Evolutionary conservation across 225 moss, liverwort and hornwort species (phyloP), one percentile per base, ranked within the genome.

Genomic region (Rhytidiadelphus loreus): DNA sequence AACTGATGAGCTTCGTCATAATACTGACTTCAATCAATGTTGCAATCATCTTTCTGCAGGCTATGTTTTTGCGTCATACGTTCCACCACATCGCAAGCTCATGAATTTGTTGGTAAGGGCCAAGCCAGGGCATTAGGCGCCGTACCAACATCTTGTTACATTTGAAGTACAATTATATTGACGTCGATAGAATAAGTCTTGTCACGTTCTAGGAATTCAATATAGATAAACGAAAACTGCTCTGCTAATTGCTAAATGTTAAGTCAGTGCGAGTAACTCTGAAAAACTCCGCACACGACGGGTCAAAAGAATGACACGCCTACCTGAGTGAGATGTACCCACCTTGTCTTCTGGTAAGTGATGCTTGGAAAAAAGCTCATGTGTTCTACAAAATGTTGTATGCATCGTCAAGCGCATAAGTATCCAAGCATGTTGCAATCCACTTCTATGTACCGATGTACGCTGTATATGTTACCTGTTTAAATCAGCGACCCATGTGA

Each of bases 41-140:
- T 86, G 84, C 81, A 81, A 83, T 80, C 66, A 66, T 86, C 57
- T 61, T 75, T 73, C 61, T 85, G 83, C 82, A 91, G 90, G 91
- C 86, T 85, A 86, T 59, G 24, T 84, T 77, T 83, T 91, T 35
- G 72, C 66, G 79, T 88, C 91, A 76, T 58, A 86, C 37, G 73
- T 83, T 87, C 79, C 88, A 78, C 46, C 59, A 73, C 59, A 89
- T 50, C 91, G 91, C 77, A 93, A 89, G 87, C 84, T 88, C 66
- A 88, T 87, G 93, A 90, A 80, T 46, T 43, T 78, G 70, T 85
- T 87, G 52, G n/a, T 25, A 69, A 88, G 75, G 83, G 43, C 43
- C 62, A 37, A 18, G 59, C 12, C 39, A 75, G n/a, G 16, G 30
- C 52, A 44, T 86, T 77, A 70, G 33, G 63, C 24, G 35, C 13